Evolutionary conservation across 257 asterid genomes (phyloP).

Genomic region (Cynanchum wilfordii): DNA sequence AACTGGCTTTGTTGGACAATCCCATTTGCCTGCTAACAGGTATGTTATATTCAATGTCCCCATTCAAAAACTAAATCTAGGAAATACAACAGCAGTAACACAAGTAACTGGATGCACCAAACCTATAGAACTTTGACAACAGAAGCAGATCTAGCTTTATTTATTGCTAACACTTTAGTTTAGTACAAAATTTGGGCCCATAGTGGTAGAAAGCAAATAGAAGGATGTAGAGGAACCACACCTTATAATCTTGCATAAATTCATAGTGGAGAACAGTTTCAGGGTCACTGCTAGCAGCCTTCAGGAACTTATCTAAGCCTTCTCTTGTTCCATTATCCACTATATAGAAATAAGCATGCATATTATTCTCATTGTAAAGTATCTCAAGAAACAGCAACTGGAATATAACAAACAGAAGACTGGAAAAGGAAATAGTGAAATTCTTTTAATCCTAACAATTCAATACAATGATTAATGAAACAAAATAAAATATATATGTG

Average conservation of each 20-base stretch:
- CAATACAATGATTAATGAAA: background rate
- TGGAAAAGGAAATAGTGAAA: background rate
- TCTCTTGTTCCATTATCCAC: slow-evolving; percentile 95
- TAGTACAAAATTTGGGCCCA: background rate
- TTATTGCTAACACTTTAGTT: background rate
- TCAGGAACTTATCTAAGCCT: slow-evolving; percentile 91
- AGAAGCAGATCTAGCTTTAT: background rate
- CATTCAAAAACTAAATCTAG: background rate
- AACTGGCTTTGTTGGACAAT: background rate
- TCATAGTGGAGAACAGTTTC: slow-evolving; percentile 98
- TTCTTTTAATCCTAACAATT: slow-evolving; percentile 1
- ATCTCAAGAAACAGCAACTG: background rate
- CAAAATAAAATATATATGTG: background rate
- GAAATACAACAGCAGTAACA: background rate
- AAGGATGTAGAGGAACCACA: slow-evolving; percentile 17
- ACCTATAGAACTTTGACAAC: background rate
- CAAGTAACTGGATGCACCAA: background rate
- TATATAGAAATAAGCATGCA: slow-evolving; percentile 25
- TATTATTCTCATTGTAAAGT: background rate
- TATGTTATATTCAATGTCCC: background rate
- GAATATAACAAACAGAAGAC: background rate
- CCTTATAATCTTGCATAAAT: slow-evolving; percentile 99
- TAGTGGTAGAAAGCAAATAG: background rate
- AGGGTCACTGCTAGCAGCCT: slow-evolving; percentile 97
- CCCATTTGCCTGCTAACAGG: background rate